Conservation (phyloP, 73 alveolate genomes). For the Tetrahymena borealis region DNA sequence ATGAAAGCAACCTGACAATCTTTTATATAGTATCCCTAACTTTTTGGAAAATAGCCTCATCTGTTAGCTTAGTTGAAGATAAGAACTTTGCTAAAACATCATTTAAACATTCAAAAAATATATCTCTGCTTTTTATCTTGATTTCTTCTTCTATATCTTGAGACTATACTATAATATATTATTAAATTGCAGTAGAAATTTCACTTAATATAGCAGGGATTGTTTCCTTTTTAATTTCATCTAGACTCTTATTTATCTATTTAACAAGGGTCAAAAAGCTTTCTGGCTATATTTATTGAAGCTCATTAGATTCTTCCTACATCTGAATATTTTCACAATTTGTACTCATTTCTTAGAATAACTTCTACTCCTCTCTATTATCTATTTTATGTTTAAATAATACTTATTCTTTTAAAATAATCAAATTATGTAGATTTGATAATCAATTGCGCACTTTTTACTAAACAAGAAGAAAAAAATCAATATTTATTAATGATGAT, state of each 20-base stretch:
- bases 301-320: neutral
- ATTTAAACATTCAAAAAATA: neutral
- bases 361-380: neutral
- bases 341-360: neutral
- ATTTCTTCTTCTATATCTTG: neutral
- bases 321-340: neutral
- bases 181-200: neutral
- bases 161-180: neutral
- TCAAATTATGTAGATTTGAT: neutral
- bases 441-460: neutral
- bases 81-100: neutral
- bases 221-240: neutral
- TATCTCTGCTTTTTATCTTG: neutral
- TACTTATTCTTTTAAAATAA: neutral
- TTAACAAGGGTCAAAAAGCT: neutral
- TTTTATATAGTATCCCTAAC: neutral
- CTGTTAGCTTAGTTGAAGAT: neutral
- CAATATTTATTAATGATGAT: too few species aligned
- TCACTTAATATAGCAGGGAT: neutral
- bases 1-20: neutral
- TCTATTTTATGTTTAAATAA: neutral
- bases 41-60: neutral
- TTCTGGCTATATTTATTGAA: neutral
- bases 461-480: too few species aligned
- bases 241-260: neutral